Evolutionary conservation across 768 basidiomycete species (phyloP).

Genomic region (Boletus vinaceobasis): DNA sequence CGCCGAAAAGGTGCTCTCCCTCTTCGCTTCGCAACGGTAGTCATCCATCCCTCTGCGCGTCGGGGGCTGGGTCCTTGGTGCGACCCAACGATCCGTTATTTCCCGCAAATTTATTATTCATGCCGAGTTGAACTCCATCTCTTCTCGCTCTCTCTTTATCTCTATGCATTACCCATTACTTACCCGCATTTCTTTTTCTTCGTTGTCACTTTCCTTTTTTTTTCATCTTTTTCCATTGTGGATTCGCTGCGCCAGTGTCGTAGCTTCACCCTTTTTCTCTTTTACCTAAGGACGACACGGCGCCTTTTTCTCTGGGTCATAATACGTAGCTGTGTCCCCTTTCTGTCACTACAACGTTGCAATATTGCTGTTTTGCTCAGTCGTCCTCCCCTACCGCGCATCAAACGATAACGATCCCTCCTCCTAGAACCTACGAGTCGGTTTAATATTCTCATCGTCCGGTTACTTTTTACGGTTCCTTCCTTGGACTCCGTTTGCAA

Average conservation of each 20-base stretch:
- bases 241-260: conserved; percentile 27
- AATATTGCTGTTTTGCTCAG: conserved; percentile 28
- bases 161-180: conserved; percentile 29
- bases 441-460: conserved; percentile 21
- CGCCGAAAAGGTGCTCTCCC: conserved; percentile 79
- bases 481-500: neutral
- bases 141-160: conserved; percentile 14
- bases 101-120: conserved; percentile 16
- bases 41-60: conserved; percentile 17
- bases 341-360: conserved; percentile 28
- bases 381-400: conserved; percentile 15
- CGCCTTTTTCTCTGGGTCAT: conserved; percentile 24
- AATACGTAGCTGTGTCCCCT: conserved; percentile 24
- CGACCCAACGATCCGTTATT: conserved; percentile 10
- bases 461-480: conserved; percentile 5
- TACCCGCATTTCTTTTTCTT: conserved; percentile 17
- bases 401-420: conserved; percentile 26
- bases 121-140: conserved; percentile 20
- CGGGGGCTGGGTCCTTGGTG: conserved; percentile 26
- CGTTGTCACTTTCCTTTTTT: neutral
- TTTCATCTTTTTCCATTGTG: conserved; percentile 2
- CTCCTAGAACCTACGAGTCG: conserved; percentile 17
- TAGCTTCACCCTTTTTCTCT: conserved; percentile 1
- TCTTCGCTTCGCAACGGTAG: conserved; percentile 73
- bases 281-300: conserved; percentile 27